phyloP scores from a whole-genome alignment of 2,329 filamentous ascomycete genomes.

The Microdochium paspali region DNA sequence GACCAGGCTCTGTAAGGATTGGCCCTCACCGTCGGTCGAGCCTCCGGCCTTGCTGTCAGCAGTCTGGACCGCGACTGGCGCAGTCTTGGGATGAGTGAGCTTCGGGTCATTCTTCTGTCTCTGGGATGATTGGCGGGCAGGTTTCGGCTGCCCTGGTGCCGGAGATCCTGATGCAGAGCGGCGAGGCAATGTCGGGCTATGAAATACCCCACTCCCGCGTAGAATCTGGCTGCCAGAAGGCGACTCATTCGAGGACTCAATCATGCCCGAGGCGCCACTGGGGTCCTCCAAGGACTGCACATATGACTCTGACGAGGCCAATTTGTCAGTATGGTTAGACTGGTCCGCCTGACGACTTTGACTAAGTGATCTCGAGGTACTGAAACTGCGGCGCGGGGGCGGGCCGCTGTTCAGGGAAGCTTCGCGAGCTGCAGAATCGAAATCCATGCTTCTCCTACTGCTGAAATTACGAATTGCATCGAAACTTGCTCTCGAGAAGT shows the following conservation, averaged over 20 bases:
- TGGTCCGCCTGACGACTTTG: constrained; percentile 37
- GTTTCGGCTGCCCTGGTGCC: constrained; percentile 7
- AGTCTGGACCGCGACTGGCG: constrained; percentile 26
- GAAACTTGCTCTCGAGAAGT: constrained; percentile 42
- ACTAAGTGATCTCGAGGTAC: constrained; percentile 43
- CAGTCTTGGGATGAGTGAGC: constrained; percentile 2
- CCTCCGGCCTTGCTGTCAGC: constrained; percentile 18
- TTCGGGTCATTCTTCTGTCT: not conserved
- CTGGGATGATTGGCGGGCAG: constrained; percentile 6
- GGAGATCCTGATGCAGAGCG: constrained; percentile 32
- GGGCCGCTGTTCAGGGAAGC: constrained; percentile 15
- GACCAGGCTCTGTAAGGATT: constrained; percentile 41
- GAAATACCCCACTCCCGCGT: constrained; percentile 78
- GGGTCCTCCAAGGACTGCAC: constrained; percentile 65
- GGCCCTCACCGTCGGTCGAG: constrained; percentile 20
- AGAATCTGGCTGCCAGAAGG: constrained; percentile 89
- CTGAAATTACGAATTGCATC: constrained; percentile 39
- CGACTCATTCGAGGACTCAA: constrained; percentile 63
- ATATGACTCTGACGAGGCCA: constrained; percentile 65
- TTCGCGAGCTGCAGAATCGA: constrained; percentile 28
- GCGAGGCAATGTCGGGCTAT: constrained; percentile 57
- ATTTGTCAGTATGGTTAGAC: constrained; percentile 35
- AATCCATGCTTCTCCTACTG: constrained; percentile 43
- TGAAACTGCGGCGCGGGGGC: constrained; percentile 51
- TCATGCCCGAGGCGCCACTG: constrained; percentile 55